A percentile compares a stretch with the other conserved stretches of the same genome.
These are phyloP conservation scores for Kurtzmaniella quercitrusa DNA, from an alignment of 1,139 yeast genomes.

Conservation along the genomic window DNA sequence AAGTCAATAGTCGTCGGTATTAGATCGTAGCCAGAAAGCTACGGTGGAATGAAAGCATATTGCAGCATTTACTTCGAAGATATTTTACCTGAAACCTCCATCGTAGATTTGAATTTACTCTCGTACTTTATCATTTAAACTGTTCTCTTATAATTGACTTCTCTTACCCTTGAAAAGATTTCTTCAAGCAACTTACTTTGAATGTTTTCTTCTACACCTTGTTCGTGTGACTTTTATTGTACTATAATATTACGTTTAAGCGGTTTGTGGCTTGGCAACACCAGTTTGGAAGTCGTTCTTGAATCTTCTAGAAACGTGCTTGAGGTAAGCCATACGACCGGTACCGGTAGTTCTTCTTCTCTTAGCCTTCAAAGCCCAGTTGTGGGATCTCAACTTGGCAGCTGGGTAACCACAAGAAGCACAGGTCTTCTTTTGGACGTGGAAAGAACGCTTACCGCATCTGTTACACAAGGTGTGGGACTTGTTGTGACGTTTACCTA, in stretches of 20 bases:
- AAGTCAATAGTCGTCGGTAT: too few relatives aligned
- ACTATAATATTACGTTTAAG: constrained; percentile 21
- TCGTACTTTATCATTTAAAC: too few relatives aligned
- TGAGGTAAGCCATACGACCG: constrained; percentile 99
- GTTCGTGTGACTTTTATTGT: constrained; percentile 8
- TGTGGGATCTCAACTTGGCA: constrained; percentile 96
- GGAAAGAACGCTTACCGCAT: constrained; percentile 99
- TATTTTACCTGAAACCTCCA: too few relatives aligned
- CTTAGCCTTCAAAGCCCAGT: constrained; percentile 99
- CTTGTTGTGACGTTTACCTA: constrained; percentile 99
- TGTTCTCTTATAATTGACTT: too few relatives aligned
- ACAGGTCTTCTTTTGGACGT: constrained; percentile 98
- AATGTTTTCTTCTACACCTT: constrained; percentile 1
- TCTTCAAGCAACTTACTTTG: too few relatives aligned
- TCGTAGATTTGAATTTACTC: too few relatives aligned
- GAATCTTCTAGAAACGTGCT: constrained; percentile 96
- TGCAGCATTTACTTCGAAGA: too few relatives aligned
- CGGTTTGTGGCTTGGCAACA: constrained; percentile 57
- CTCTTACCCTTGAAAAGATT: too few relatives aligned
- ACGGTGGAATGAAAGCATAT: too few relatives aligned
- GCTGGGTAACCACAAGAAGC: constrained; percentile 99
- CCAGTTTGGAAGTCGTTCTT: constrained; percentile 98
- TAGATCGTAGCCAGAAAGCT: too few relatives aligned
- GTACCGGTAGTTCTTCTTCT: constrained; percentile 99
- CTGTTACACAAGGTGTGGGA: constrained; percentile 99